These are phyloP conservation scores for Lactarius psammicola DNA, from an alignment of 768 basidiomycete genomes.

Conservation along the genomic window DNA sequence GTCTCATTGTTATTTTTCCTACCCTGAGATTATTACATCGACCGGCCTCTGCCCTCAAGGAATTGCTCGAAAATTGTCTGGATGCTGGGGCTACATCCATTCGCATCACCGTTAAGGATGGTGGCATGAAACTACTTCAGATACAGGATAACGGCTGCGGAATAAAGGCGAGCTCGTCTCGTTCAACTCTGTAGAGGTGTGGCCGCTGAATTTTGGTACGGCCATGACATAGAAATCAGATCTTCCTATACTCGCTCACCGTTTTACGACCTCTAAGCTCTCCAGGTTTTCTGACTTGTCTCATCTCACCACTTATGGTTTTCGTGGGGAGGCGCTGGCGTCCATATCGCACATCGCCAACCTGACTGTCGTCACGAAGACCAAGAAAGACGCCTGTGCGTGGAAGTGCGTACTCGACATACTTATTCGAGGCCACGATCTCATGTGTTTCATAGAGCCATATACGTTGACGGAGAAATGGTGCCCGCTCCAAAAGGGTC, in stretches of 20 bases:
- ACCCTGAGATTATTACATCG: constrained; percentile 73
- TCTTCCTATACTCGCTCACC: constrained; percentile 85
- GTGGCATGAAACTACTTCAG: constrained; percentile 90
- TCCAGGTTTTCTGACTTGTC: constrained; percentile 82
- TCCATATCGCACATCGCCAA: constrained; percentile 94
- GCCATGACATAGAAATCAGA: constrained; percentile 64
- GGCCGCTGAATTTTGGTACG: background rate
- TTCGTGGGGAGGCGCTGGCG: constrained; percentile 94
- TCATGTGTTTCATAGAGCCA: background rate
- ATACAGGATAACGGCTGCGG: constrained; percentile 97
- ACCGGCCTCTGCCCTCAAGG: constrained; percentile 94
- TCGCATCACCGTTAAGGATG: constrained; percentile 88
- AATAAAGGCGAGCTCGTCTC: constrained; percentile 65
- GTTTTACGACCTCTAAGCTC: constrained; percentile 95
- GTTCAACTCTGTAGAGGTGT: constrained; percentile 2
- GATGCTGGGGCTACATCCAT: constrained; percentile 90
- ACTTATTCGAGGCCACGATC: background rate
- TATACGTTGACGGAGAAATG: constrained; percentile 74
- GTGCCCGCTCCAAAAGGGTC: constrained; percentile 68
- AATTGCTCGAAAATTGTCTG: constrained; percentile 91
- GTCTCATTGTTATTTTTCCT: constrained; percentile 37
- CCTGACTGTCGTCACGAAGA: constrained; percentile 91
- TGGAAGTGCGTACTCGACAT: constrained; percentile 72
- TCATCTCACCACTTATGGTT: constrained; percentile 87
- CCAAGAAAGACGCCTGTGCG: constrained; percentile 73